Evolutionary conservation across 805 yeast genomes (phyloP).

Genomic region (Saccharomycopsis guyanensis): DNA sequence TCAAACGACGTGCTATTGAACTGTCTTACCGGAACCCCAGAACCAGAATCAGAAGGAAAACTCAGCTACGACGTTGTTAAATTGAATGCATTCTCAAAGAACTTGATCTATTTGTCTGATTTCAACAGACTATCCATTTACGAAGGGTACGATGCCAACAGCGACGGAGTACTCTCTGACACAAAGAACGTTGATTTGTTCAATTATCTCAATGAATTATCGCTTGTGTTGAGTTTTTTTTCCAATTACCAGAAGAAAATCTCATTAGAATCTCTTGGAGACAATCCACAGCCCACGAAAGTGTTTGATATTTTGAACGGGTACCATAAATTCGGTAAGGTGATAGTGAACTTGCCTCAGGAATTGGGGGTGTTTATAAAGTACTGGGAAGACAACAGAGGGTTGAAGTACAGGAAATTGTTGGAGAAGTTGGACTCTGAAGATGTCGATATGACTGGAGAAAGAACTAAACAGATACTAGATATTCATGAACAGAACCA

Average conservation of each 20-base stretch:
- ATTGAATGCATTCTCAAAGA: conserved; percentile 11
- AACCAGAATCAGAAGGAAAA: neutral
- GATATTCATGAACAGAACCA: neutral
- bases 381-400: conserved; percentile 19
- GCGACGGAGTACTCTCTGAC: neutral
- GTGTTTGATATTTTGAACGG: conserved; percentile 18
- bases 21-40: neutral
- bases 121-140: conserved; percentile 14
- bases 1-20: conserved; percentile 6
- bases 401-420: conserved; percentile 5
- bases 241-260: neutral
- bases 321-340: conserved; percentile 13
- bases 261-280: neutral
- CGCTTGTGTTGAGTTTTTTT: conserved; percentile 7
- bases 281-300: neutral
- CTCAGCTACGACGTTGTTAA: conserved; percentile 10
- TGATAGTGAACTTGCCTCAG: conserved; percentile 1
- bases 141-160: neutral
- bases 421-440: neutral
- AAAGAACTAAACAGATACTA: neutral
- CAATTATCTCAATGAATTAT: conserved; percentile 13
- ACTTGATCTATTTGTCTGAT: conserved; percentile 9
- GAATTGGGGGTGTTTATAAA: conserved; percentile 18
- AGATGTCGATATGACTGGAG: conserved; percentile 3
- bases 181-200: conserved; percentile 10